A percentile compares a stretch with the other conserved stretches of the same genome.
Conservation (phyloP, 73 alveolate genomes). For the Paramecium octaurelia region DNA sequence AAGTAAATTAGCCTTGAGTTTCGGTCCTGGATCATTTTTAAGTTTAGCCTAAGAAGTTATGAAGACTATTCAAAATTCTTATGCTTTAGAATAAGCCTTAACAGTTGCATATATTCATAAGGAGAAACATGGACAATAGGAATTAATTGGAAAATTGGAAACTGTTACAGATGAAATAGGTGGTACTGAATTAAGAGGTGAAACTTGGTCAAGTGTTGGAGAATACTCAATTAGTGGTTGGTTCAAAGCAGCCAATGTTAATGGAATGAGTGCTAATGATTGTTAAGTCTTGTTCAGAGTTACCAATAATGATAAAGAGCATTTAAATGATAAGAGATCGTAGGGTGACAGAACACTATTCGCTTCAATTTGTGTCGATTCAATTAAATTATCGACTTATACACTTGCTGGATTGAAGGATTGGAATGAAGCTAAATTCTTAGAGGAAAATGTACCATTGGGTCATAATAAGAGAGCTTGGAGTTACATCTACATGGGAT, state of each 20-base stretch:
- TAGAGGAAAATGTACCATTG: background rate
- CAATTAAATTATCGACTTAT: background rate
- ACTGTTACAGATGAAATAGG: background rate
- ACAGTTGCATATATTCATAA: constrained; percentile 1
- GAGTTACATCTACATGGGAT: constrained; percentile 26
- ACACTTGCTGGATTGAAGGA: background rate
- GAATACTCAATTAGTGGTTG: constrained; percentile 47
- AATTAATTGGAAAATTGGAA: constrained; percentile 14
- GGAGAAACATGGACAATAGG: constrained; percentile 12
- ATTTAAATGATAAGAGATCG: background rate
- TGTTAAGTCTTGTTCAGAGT: constrained; percentile 23
- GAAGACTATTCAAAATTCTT: background rate
- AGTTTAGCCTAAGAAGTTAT: background rate
- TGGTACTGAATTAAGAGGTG: constrained; percentile 37
- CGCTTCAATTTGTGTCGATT: background rate
- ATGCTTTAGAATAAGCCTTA: background rate
- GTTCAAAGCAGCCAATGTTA: background rate
- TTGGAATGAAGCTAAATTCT: constrained; percentile 39
- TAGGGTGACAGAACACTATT: constrained; percentile 23
- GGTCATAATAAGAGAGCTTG: constrained; percentile 30
- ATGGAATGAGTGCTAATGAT: background rate
- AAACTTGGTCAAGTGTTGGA: constrained; percentile 27
- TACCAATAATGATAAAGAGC: constrained; percentile 11
- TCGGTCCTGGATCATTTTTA: constrained; percentile 17
- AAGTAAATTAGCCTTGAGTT: background rate